Evolutionary conservation across 352 stramenopile genomes (phyloP).

Genomic region (Phytophthora cryptogea): DNA sequence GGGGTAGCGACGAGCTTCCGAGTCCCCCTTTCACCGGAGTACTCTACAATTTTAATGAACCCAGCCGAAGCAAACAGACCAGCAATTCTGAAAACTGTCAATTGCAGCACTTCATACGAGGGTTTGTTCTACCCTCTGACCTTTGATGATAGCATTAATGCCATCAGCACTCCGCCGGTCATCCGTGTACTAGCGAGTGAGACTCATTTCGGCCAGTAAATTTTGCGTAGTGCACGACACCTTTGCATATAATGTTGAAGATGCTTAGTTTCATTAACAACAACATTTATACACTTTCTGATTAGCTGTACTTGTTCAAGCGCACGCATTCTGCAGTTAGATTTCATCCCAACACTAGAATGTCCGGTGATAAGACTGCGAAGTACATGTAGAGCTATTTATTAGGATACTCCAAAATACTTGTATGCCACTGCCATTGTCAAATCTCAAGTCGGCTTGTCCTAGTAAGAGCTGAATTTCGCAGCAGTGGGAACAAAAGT

Average conservation of each 20-base stretch:
- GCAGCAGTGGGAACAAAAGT: not conserved
- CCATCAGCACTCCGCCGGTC: slow-evolving; percentile 3
- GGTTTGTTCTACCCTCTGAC: slow-evolving; percentile 12
- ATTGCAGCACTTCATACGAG: not conserved
- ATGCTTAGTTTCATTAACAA: too few species aligned
- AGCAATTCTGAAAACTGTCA: slow-evolving; percentile 10
- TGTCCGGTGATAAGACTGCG: too few species aligned
- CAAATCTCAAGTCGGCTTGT: not conserved
- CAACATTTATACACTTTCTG: too few species aligned
- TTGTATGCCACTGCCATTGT: not conserved
- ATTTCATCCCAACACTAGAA: too few species aligned
- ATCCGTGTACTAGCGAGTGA: not conserved
- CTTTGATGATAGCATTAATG: slow-evolving; percentile 20
- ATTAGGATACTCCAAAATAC: too few species aligned
- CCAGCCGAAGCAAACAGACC: slow-evolving; percentile 2
- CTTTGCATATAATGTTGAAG: too few species aligned
- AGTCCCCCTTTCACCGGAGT: slow-evolving; percentile 6
- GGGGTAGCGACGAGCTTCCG: not conserved
- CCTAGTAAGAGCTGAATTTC: not conserved
- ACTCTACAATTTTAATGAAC: slow-evolving; percentile 18
- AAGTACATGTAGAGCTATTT: too few species aligned
- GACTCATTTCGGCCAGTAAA: too few species aligned
- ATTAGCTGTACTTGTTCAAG: too few species aligned
- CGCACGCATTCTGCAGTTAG: too few species aligned
- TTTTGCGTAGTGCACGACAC: too few species aligned